These are phyloP conservation scores for Penicillium digitatum DNA, from an alignment of 2,329 filamentous ascomycete genomes.

Conservation along the genomic window DNA sequence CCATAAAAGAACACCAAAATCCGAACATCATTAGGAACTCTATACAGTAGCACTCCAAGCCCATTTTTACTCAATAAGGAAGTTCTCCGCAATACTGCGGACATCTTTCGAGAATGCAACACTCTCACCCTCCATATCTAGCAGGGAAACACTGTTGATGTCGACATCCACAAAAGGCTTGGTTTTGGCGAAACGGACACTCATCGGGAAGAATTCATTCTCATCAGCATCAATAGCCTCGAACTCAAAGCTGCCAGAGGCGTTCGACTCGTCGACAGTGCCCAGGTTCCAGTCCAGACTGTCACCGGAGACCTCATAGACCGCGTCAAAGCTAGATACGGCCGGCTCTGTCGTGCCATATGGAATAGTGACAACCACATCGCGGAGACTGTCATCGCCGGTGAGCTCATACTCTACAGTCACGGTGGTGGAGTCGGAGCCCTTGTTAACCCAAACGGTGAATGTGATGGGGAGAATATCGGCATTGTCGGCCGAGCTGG, in stretches of 20 bases:
- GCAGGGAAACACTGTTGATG: slow-evolving; percentile 52
- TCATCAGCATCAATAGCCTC: slow-evolving; percentile 85
- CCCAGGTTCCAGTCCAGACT: slow-evolving; percentile 93
- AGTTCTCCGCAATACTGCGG: slow-evolving; percentile 44
- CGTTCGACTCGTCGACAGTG: slow-evolving; percentile 74
- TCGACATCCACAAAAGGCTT: slow-evolving; percentile 88
- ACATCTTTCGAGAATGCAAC: slow-evolving; percentile 46
- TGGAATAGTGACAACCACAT: slow-evolving; percentile 84
- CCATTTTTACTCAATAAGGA: slow-evolving; percentile 42
- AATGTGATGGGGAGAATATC: slow-evolving; percentile 88
- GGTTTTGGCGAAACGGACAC: slow-evolving; percentile 79
- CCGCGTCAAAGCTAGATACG: slow-evolving; percentile 88
- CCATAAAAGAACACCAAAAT: slow-evolving; percentile 21
- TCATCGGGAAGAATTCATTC: slow-evolving; percentile 97
- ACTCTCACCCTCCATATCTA: slow-evolving; percentile 45
- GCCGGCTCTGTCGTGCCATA: slow-evolving; percentile 80
- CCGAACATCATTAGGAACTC: slow-evolving; percentile 39
- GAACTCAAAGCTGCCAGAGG: slow-evolving; percentile 88
- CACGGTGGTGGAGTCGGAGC: slow-evolving; percentile 75
- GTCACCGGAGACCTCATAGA: slow-evolving; percentile 90
- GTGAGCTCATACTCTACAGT: slow-evolving; percentile 95
- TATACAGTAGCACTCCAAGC: slow-evolving; percentile 28
- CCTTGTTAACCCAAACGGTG: slow-evolving; percentile 95
- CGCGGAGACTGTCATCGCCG: slow-evolving; percentile 70
- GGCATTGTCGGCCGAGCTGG: slow-evolving; percentile 73